Percentiles rank a stretch among this genome's conserved stretches.
Conservation (phyloP, 148 eudicot genomes). For the Gaultheria prostrata region DNA sequence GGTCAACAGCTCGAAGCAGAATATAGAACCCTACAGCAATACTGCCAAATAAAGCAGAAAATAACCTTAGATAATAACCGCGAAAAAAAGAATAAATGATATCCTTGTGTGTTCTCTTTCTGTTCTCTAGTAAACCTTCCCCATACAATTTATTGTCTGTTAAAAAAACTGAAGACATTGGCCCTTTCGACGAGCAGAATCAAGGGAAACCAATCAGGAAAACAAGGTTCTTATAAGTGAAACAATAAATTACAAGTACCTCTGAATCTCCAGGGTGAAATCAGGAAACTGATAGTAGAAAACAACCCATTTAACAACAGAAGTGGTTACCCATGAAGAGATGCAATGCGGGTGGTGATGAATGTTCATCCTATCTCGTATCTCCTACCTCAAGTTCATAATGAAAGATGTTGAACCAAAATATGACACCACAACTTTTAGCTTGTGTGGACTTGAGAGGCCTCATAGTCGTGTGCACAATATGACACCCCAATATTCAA, state of each 20-base stretch:
- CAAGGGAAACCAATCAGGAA: not conserved
- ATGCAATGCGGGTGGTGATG: not conserved
- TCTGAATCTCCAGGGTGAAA: not conserved
- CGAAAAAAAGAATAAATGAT: not conserved
- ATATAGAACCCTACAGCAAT: slow-evolving; percentile 86
- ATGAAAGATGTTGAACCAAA: not conserved
- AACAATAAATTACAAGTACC: not conserved
- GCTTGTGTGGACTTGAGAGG: not conserved
- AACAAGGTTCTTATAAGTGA: not conserved
- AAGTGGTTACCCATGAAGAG: not conserved
- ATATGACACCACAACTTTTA: not conserved
- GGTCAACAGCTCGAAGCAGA: slow-evolving; percentile 89
- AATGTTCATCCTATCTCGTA: not conserved
- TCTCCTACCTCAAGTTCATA: not conserved
- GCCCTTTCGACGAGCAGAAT: not conserved
- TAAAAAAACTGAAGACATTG: not conserved
- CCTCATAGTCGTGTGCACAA: not conserved
- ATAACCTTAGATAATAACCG: not conserved
- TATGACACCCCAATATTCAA: not conserved
- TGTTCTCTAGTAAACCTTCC: slow-evolving; percentile 5
- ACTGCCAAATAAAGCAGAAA: slow-evolving; percentile 41
- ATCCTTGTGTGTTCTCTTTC: not conserved
- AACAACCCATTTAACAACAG: not conserved
- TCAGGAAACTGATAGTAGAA: not conserved
- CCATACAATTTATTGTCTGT: not conserved